Evolutionary conservation across 352 stramenopile genomes (phyloP).

Genomic region (Phytophthora rubi): DNA sequence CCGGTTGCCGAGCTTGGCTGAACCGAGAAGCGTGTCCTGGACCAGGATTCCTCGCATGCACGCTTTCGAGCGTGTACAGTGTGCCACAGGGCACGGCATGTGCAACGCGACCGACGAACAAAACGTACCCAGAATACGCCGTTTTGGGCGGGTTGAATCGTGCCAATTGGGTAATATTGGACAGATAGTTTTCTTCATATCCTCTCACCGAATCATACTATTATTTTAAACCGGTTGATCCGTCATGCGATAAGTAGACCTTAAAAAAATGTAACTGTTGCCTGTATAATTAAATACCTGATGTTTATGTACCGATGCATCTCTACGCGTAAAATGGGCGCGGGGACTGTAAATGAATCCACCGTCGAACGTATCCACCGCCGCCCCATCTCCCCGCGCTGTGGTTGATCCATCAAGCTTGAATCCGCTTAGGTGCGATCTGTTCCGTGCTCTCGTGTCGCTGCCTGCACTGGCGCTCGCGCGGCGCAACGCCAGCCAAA

Average conservation of each 20-base stretch:
- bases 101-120: conserved; percentile 28
- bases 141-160: conserved; percentile 5
- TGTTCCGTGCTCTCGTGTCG: conserved; percentile 26
- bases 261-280: too few species aligned
- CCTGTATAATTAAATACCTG: too few species aligned
- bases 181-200: too few species aligned
- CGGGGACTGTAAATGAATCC: conserved; percentile 15
- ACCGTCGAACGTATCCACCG: conserved; percentile 21
- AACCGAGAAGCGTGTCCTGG: neutral
- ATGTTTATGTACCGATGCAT: too few species aligned
- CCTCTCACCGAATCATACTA: too few species aligned
- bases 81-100: conserved; percentile 6
- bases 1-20: neutral
- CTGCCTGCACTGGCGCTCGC: conserved; percentile 36
- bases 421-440: conserved; percentile 57
- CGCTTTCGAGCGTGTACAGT: too few species aligned
- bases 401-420: conserved; percentile 28
- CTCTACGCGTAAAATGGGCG: too few species aligned
- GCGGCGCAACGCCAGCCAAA: conserved; percentile 13
- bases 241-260: too few species aligned
- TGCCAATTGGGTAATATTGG: conserved; percentile 1
- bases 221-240: too few species aligned
- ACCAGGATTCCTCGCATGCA: too few species aligned
- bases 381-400: conserved; percentile 12
- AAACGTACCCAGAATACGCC: neutral